phyloP scores from a whole-genome alignment of 2,329 filamentous ascomycete genomes.

The Acephala macrosclerotiorum region DNA sequence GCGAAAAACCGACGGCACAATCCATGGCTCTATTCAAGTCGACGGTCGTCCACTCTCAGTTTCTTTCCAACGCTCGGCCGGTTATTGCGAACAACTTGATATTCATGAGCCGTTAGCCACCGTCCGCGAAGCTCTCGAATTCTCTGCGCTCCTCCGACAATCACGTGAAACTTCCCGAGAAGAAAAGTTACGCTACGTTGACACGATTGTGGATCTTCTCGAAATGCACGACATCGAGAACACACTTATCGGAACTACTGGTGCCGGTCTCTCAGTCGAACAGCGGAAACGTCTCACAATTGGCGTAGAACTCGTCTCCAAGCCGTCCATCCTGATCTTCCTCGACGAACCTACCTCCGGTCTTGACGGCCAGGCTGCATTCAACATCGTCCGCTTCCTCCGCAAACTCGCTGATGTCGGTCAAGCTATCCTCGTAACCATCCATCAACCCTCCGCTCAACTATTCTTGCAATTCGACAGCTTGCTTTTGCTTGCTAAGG shows the following conservation, averaged over 20 bases:
- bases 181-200: conserved; percentile 87
- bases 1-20: conserved; percentile 83
- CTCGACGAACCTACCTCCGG: conserved; percentile 68
- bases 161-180: conserved; percentile 72
- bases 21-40: conserved; percentile 80
- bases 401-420: conserved; percentile 64
- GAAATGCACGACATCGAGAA: conserved; percentile 73
- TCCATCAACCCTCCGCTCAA: conserved; percentile 62
- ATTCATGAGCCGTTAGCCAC: conserved; percentile 81
- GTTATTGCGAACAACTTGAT: conserved; percentile 93
- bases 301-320: conserved; percentile 64
- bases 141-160: conserved; percentile 88
- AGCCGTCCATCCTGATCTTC: conserved; percentile 65
- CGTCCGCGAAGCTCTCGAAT: conserved; percentile 86
- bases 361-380: conserved; percentile 69
- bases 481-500: conserved; percentile 68
- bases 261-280: conserved; percentile 66
- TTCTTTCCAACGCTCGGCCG: conserved; percentile 78
- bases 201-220: conserved; percentile 72
- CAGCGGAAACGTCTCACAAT: conserved; percentile 69
- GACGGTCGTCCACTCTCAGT: conserved; percentile 72
- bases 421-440: conserved; percentile 61
- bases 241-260: conserved; percentile 68
- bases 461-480: conserved; percentile 65
- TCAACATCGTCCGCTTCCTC: conserved; percentile 68